Conservation (phyloP, 164 flowering plant genomes). For the Sedum album region DNA sequence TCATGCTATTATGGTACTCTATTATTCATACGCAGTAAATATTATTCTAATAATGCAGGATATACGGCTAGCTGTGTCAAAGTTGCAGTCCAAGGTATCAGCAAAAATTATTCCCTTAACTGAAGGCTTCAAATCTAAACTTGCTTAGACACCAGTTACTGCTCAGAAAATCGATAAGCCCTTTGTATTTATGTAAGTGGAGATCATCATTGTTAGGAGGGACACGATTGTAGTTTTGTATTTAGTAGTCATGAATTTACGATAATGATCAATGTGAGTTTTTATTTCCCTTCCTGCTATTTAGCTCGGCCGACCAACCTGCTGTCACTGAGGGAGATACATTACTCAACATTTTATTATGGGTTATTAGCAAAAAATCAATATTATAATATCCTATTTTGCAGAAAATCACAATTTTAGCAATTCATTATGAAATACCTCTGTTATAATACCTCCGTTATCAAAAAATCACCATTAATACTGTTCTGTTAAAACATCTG, state of each 20-base stretch:
- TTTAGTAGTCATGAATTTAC: background rate
- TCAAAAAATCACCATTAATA: too few species aligned
- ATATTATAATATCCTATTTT: too few species aligned
- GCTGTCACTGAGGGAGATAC: too few species aligned
- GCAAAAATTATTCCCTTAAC: conserved; percentile 75
- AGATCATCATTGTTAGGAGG: background rate
- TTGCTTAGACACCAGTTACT: conserved; percentile 17
- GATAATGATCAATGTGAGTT: too few species aligned
- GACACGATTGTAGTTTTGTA: background rate
- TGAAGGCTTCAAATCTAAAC: conserved; percentile 77
- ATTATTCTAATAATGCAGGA: conserved; percentile 37
- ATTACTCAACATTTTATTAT: too few species aligned
- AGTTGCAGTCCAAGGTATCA: conserved; percentile 62
- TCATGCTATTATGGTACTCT: background rate
- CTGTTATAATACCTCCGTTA: too few species aligned
- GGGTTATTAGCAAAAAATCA: too few species aligned
- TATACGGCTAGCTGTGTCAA: conserved; percentile 56
- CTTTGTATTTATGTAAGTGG: background rate
- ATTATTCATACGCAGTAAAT: background rate
- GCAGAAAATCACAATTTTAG: too few species aligned
- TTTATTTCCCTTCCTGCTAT: background rate
- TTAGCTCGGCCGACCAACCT: too few species aligned
- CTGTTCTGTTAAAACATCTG: too few species aligned
- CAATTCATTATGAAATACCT: too few species aligned
- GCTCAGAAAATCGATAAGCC: background rate